A percentile compares a stretch with the other conserved stretches of the same genome.
These are phyloP conservation scores for Sphaerulina vaccinii DNA, from an alignment of 2,329 filamentous ascomycete species.

Conservation along the genomic window DNA sequence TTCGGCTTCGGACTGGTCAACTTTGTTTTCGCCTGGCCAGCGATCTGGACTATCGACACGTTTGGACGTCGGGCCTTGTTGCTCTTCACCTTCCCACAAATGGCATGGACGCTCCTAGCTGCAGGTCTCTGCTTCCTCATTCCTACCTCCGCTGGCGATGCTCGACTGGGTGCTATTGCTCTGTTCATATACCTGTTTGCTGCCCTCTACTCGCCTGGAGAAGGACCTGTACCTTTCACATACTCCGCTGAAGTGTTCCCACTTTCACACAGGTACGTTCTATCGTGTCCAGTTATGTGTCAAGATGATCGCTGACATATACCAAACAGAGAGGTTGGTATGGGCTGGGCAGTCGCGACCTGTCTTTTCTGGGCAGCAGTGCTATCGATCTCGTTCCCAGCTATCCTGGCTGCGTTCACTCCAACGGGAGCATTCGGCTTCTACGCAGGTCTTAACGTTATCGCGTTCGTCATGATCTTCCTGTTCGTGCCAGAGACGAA, in stretches of 20 bases:
- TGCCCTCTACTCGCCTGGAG: conserved; percentile 41
- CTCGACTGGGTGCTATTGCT: conserved; percentile 31
- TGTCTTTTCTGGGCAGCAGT: conserved; percentile 58
- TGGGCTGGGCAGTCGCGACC: conserved; percentile 67
- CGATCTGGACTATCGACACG: conserved; percentile 40
- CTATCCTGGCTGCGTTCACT: conserved; percentile 49
- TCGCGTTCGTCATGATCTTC: conserved; percentile 53
- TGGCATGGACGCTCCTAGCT: conserved; percentile 50
- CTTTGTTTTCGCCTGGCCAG: conserved; percentile 46
- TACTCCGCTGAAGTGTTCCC: conserved; percentile 71
- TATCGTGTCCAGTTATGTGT: too few species aligned
- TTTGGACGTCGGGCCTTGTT: conserved; percentile 36
- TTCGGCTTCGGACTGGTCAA: conserved; percentile 49
- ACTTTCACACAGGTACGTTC: conserved; percentile 65
- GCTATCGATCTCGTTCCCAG: conserved; percentile 52
- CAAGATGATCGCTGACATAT: too few species aligned
- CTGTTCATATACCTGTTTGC: conserved; percentile 59
- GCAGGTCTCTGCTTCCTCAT: conserved; percentile 46
- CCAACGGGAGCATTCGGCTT: conserved; percentile 58
- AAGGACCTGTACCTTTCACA: conserved; percentile 62
- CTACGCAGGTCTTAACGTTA: conserved; percentile 57
- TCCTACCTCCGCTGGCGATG: conserved; percentile 41
- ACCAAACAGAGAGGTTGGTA: conserved; percentile 70
- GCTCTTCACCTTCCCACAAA: conserved; percentile 48
- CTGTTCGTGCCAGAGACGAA: conserved; percentile 54